These are phyloP conservation scores for Psilocybe tampanensis DNA, from an alignment of 768 basidiomycete genomes.

Conservation along the genomic window DNA sequence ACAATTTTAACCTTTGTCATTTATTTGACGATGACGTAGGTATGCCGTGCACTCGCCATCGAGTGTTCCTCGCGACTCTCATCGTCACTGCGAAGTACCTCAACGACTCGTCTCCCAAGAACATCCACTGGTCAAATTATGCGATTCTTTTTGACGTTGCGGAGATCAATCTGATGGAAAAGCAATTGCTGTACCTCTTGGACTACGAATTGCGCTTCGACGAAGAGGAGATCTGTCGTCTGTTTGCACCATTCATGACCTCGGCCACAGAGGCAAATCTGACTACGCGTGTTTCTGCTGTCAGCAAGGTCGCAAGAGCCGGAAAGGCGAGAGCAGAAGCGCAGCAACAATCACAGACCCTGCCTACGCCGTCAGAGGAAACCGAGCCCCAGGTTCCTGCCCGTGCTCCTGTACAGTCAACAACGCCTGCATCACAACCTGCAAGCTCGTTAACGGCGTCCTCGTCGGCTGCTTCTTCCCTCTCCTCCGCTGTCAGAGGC, in stretches of 20 bases:
- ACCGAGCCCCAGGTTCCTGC: constrained; percentile 17
- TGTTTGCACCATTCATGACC: constrained; percentile 72
- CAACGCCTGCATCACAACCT: background rate
- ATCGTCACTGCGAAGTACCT: constrained; percentile 97
- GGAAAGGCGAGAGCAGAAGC: constrained; percentile 55
- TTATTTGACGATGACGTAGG: constrained; percentile 39
- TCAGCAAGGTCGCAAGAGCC: constrained; percentile 57
- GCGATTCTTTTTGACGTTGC: constrained; percentile 71
- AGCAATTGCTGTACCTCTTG: constrained; percentile 89
- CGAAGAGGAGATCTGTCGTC: constrained; percentile 74
- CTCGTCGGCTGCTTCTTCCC: constrained; percentile 16
- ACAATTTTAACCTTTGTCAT: background rate
- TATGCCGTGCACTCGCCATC: constrained; percentile 90
- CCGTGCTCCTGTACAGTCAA: constrained; percentile 14
- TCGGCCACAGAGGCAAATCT: constrained; percentile 16
- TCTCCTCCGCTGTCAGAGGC: constrained; percentile 59
- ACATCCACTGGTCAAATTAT: constrained; percentile 89
- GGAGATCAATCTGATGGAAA: constrained; percentile 97
- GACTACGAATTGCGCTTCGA: constrained; percentile 92
- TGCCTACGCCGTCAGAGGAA: constrained; percentile 7
- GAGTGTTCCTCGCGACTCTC: constrained; percentile 93
- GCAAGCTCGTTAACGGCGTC: background rate
- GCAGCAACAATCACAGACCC: constrained; percentile 39
- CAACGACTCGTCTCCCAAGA: constrained; percentile 96
- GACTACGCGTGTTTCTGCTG: constrained; percentile 53